Evolutionary conservation across 2,329 filamentous ascomycete genomes (phyloP).

Genomic region (Pyrenochaeta sp.): DNA sequence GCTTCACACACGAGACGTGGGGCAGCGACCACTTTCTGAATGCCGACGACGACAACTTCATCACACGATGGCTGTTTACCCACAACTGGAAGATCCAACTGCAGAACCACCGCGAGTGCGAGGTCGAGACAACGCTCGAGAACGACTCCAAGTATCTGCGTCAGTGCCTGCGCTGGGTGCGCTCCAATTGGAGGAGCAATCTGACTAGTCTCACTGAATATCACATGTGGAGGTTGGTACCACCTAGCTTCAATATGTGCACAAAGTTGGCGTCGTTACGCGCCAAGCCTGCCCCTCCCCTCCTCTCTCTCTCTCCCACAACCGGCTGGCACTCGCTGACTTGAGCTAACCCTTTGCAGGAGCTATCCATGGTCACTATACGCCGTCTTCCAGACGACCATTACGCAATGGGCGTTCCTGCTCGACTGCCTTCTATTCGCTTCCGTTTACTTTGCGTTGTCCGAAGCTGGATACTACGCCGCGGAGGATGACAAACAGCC

Average conservation of each 20-base stretch:
- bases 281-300: conserved; percentile 44
- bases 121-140: conserved; percentile 89
- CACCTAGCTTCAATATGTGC: conserved; percentile 29
- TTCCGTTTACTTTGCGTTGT: conserved; percentile 41
- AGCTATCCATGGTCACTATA: conserved; percentile 95
- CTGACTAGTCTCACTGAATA: conserved; percentile 87
- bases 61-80: conserved; percentile 93
- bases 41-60: conserved; percentile 97
- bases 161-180: conserved; percentile 93
- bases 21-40: conserved; percentile 80
- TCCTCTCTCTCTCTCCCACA: conserved; percentile 14
- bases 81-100: conserved; percentile 95
- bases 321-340: conserved; percentile 21
- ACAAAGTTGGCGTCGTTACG: conserved; percentile 30
- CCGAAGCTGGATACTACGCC: conserved; percentile 42
- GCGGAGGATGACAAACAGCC: conserved; percentile 23
- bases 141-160: conserved; percentile 88
- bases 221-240: conserved; percentile 83
- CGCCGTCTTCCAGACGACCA: conserved; percentile 89
- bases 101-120: conserved; percentile 88
- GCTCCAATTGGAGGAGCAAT: conserved; percentile 98
- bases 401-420: conserved; percentile 85
- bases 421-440: conserved; percentile 67
- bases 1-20: conserved; percentile 86
- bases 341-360: conserved; percentile 59